Conservation (phyloP, 2,329 filamentous ascomycete species). For the Coleophoma cylindrospora region DNA sequence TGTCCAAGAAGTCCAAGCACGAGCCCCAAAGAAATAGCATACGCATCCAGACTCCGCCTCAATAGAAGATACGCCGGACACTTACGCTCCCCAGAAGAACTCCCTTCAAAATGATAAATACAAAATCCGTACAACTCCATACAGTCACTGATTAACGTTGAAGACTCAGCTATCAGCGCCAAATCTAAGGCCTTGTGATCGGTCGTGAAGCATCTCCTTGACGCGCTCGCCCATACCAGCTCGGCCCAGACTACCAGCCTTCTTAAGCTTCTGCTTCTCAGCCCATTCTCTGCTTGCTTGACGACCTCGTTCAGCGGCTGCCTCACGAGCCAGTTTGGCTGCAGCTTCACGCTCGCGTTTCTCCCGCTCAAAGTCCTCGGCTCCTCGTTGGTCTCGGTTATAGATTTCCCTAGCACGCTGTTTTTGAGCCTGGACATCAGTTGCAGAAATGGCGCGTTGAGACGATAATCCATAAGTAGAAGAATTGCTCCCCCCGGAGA, state of each 20-base stretch:
- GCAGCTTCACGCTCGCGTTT: conserved; percentile 47
- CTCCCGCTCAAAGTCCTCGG: conserved; percentile 45
- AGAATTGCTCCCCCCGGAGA: conserved; percentile 14
- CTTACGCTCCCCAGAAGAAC: no score
- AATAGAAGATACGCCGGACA: no score
- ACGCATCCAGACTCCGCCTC: no score
- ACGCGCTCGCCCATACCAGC: conserved; percentile 11
- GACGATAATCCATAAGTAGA: conserved; percentile 18
- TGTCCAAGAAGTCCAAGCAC: no score
- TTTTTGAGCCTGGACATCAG: conserved; percentile 46
- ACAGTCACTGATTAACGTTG: no score
- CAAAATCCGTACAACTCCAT: no score
- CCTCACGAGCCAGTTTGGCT: conserved; percentile 49
- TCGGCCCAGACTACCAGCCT: conserved; percentile 12
- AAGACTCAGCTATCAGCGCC: no score
- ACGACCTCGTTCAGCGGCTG: conserved; percentile 57
- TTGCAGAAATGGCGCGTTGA: conserved; percentile 43
- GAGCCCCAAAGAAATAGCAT: no score
- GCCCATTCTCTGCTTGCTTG: conserved; percentile 57
- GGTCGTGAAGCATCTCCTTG: no score
- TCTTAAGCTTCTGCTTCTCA: conserved; percentile 41
- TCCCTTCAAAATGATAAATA: no score
- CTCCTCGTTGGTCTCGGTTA: conserved; percentile 43
- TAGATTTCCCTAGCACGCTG: conserved; percentile 49
- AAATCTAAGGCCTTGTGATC: no score